Evolutionary conservation across 306 rosid species (phyloP), one percentile per base, ranked within the genome.

Genomic region (Coriaria nepalensis): DNA sequence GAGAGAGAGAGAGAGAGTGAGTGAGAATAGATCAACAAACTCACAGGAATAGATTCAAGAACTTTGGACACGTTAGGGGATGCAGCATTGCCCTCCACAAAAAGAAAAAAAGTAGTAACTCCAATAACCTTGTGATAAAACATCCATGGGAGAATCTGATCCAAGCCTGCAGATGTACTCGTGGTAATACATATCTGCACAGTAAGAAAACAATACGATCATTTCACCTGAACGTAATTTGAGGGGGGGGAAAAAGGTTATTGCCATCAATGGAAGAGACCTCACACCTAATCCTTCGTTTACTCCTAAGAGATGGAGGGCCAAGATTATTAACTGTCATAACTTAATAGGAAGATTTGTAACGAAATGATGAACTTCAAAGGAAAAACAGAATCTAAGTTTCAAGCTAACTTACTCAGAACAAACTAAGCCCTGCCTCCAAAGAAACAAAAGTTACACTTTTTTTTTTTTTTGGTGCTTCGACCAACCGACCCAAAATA

Each of bases 71-170:
- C 93, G 52, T 73, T 74, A 10, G 85, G 82, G 37, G 94, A 65
- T 37, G 98, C 98, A 58, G 95, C 98, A 60, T 81, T 90, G 50
- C 98, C 95, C 69, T 90, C 98, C 68, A 85, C 94, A 52, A 81
- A 90, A 55, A 90, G 93, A 2, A 79, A 80, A 59, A 90, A 90
- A 54, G 73, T 65, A 8, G 92, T 55, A 37, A 77, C 98, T 33
- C 95, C 95, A 49, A 90, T 69, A 72, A 82, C 81, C 75, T 90
- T 85, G 61, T 90, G 98, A 67, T 79, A 90, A 66, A 85, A 90
- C 98, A 90, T 90, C 95, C 98, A 90, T 2, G 94, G 98, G 39
- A 90, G 69, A 60, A 90, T 90, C 82, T 90, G 98, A 49, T 90
- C 95, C 46, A 90, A 79, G 61, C 95, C 94, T 8, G 87, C 98